Conservation (phyloP, 495 filamentous ascomycete genomes). For the Chaetomium cochliodes region DNA sequence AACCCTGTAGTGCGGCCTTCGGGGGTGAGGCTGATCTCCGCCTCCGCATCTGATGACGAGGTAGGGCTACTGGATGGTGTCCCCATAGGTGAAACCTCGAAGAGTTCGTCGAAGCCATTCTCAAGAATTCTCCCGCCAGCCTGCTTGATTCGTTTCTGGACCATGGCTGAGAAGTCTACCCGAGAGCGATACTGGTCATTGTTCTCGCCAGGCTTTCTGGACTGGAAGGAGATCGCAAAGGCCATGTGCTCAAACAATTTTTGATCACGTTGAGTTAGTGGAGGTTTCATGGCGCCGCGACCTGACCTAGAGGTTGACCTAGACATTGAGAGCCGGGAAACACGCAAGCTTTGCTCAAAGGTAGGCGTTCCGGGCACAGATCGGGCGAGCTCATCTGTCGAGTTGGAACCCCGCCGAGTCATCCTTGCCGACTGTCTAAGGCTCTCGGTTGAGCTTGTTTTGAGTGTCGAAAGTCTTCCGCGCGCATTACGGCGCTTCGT, state of each 20-base stretch:
- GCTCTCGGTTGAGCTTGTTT: constrained; percentile 27
- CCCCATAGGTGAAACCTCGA: constrained; percentile 52
- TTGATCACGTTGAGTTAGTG: constrained; percentile 17
- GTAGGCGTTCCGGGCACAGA: constrained; percentile 31
- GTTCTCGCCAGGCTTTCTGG: constrained; percentile 48
- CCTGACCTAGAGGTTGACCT: constrained; percentile 20
- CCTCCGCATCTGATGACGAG: constrained; percentile 24
- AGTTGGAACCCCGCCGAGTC: constrained; percentile 34
- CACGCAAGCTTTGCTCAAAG: constrained; percentile 36
- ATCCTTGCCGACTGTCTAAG: constrained; percentile 29
- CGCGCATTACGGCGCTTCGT: constrained; percentile 29
- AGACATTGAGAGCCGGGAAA: constrained; percentile 23
- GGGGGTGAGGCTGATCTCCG: constrained; percentile 38
- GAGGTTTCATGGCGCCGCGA: constrained; percentile 11
- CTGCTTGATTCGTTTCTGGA: constrained; percentile 48
- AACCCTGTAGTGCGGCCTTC: constrained; percentile 65
- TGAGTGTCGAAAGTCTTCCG: constrained; percentile 29
- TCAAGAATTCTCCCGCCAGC: constrained; percentile 72
- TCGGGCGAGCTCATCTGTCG: constrained; percentile 43
- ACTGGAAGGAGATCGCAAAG: constrained; percentile 71
- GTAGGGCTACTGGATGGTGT: constrained; percentile 23
- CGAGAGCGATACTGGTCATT: constrained; percentile 51
- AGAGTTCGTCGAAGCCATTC: constrained; percentile 81
- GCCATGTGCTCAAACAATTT: constrained; percentile 71
- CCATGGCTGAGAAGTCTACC: constrained; percentile 42